Conservation (phyloP, 2,329 filamentous ascomycete species). For the Malbranchea cinnamomea region DNA sequence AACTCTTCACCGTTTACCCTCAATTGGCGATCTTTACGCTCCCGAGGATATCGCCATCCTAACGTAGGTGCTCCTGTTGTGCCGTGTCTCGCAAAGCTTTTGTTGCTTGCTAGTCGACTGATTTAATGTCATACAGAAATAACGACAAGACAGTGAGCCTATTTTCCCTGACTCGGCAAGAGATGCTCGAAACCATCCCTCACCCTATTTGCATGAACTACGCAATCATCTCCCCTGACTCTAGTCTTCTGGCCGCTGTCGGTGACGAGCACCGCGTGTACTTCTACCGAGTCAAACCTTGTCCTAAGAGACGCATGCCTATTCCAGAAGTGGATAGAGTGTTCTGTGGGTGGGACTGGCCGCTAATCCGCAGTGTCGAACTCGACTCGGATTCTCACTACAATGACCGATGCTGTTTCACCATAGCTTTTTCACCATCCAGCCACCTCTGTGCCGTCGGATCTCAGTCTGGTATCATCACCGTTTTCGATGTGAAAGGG, state of each 20-base stretch:
- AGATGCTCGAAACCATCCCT: conserved; percentile 53
- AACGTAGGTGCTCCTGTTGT: conserved; percentile 22
- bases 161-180: conserved; percentile 57
- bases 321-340: conserved; percentile 18
- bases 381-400: conserved; percentile 26
- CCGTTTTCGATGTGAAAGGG: conserved; percentile 27
- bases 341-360: conserved; percentile 28
- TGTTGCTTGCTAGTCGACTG: no score
- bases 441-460: conserved; percentile 35
- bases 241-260: conserved; percentile 63
- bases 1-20: conserved; percentile 43
- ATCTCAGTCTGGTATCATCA: conserved; percentile 35
- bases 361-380: conserved; percentile 22
- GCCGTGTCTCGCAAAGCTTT: conserved; percentile 29
- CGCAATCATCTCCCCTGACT: conserved; percentile 83
- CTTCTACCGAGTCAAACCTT: conserved; percentile 42
- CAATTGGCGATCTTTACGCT: conserved; percentile 25
- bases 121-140: conserved; percentile 56
- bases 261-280: conserved; percentile 79
- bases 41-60: conserved; percentile 42
- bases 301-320: conserved; percentile 18
- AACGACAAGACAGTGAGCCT: conserved; percentile 82
- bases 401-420: conserved; percentile 32
- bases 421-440: conserved; percentile 34
- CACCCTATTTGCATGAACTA: conserved; percentile 85